Evolutionary conservation across 352 stramenopile genomes (phyloP).

Genomic region (Phytophthora sansomeana): DNA sequence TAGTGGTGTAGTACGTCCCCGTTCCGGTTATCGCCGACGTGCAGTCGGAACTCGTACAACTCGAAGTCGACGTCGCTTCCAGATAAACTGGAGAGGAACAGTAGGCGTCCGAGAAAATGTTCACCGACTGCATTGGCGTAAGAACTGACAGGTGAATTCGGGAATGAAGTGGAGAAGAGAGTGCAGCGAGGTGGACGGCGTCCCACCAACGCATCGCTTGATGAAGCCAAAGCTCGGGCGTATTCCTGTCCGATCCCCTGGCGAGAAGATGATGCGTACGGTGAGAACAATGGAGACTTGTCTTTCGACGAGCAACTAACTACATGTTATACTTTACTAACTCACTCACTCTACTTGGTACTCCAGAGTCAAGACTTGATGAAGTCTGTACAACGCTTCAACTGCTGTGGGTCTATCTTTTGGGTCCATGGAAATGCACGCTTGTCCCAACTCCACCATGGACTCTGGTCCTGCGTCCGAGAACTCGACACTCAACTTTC

Average conservation of each 20-base stretch:
- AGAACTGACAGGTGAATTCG: not conserved
- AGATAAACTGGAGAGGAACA: conserved; percentile 14
- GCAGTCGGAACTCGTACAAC: conserved; percentile 23
- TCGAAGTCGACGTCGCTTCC: conserved; percentile 10
- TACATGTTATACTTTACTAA: not conserved
- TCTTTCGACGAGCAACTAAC: too few species aligned
- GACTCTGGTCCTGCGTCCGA: conserved; percentile 14
- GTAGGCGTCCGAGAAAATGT: conserved; percentile 26
- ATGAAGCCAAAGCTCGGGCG: not conserved
- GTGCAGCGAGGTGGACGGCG: too few species aligned
- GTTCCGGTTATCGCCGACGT: conserved; percentile 6
- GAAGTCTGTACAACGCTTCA: conserved; percentile 41
- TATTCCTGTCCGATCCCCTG: not conserved
- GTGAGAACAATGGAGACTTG: too few species aligned
- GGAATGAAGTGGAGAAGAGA: too few species aligned
- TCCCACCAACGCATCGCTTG: not conserved
- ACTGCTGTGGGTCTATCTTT: conserved; percentile 32
- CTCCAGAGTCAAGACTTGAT: conserved; percentile 22
- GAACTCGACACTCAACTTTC: conserved; percentile 39
- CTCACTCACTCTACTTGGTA: conserved; percentile 4
- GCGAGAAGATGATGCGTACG: not conserved
- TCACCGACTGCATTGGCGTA: conserved; percentile 29
- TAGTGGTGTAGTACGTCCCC: conserved; percentile 20
- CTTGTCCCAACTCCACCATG: conserved; percentile 23
- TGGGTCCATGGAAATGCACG: conserved; percentile 38